These are phyloP conservation scores for Diaporthe sp. DNA, from an alignment of 2,329 filamentous ascomycete species.

Conservation along the genomic window DNA sequence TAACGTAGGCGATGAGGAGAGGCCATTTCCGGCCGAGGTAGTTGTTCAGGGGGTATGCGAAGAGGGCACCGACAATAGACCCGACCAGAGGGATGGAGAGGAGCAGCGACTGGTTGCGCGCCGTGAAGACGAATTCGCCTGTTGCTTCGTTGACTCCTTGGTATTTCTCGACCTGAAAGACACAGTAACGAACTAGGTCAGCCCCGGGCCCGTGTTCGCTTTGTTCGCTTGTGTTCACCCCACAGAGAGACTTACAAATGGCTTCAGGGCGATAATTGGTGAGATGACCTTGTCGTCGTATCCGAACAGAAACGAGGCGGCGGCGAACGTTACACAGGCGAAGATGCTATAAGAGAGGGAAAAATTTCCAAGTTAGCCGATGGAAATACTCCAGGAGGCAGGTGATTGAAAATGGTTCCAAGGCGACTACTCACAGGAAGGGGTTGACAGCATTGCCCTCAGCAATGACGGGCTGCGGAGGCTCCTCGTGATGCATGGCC, in stretches of 20 bases:
- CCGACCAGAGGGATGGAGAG: slow-evolving; percentile 54
- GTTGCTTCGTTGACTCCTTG: slow-evolving; percentile 35
- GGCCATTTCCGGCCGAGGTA: slow-evolving; percentile 53
- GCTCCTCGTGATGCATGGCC: slow-evolving; percentile 32
- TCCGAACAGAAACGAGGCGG: slow-evolving; percentile 36
- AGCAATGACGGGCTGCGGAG: slow-evolving; percentile 1
- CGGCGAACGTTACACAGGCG: slow-evolving; percentile 33
- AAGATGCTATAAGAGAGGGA: slow-evolving; percentile 19
- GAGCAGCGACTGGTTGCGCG: slow-evolving; percentile 51
- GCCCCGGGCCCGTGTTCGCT: not conserved
- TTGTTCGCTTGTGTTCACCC: not conserved
- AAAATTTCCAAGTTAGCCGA: not conserved
- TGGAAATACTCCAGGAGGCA: not conserved
- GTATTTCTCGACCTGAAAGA: slow-evolving; percentile 28
- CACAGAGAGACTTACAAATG: slow-evolving; percentile 27
- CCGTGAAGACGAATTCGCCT: slow-evolving; percentile 35
- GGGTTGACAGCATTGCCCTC: slow-evolving; percentile 34
- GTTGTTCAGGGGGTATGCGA: slow-evolving; percentile 52
- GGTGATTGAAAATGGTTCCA: not conserved
- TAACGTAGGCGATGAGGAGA: slow-evolving; percentile 50
- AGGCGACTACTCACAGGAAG: slow-evolving; percentile 15
- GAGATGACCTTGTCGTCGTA: slow-evolving; percentile 39
- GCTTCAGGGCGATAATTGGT: slow-evolving; percentile 33
- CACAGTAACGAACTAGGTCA: not conserved
- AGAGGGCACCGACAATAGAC: slow-evolving; percentile 50